Conservation (phyloP, 345 rosid species). For the Populus ilicifolia region DNA sequence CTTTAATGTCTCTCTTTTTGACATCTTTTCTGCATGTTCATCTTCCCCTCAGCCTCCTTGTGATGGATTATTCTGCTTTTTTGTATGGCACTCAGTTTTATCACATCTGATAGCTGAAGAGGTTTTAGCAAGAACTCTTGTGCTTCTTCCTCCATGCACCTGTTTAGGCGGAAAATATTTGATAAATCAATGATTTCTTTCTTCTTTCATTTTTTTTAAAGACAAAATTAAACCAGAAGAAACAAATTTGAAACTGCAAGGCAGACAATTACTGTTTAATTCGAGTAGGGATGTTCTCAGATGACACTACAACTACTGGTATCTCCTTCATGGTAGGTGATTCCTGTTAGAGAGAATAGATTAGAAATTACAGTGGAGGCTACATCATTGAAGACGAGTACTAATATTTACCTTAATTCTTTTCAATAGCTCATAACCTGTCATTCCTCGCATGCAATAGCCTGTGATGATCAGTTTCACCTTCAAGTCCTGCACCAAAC, state of each 20-base stretch:
- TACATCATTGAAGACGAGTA: background rate
- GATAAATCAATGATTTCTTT: background rate
- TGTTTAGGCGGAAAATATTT: slow-evolving; percentile 1
- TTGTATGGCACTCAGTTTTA: slow-evolving; percentile 11
- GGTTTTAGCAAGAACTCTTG: slow-evolving; percentile 17
- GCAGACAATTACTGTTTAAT: slow-evolving; percentile 16
- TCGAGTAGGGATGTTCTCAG: slow-evolving; percentile 25
- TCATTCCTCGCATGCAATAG: slow-evolving; percentile 44
- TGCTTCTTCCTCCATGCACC: slow-evolving; percentile 30
- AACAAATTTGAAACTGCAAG: background rate
- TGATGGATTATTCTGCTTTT: background rate
- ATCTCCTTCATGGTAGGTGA: slow-evolving; percentile 25
- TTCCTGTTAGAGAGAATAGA: slow-evolving; percentile 17
- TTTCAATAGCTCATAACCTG: slow-evolving; percentile 38
- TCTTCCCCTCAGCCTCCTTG: background rate
- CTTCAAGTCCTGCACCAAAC: slow-evolving; percentile 18
- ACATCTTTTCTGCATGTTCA: background rate
- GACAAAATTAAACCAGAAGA: background rate
- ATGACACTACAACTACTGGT: slow-evolving; percentile 33
- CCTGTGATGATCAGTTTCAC: slow-evolving; percentile 42
- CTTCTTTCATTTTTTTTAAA: too few species aligned
- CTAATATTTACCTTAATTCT: slow-evolving; percentile 26
- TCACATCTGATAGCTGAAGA: slow-evolving; percentile 10
- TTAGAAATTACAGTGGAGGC: too few species aligned
- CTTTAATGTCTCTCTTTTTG: background rate